A percentile compares a stretch with the other conserved stretches of the same genome.
Evolutionary conservation across 2,329 filamentous ascomycete genomes (phyloP).

Genomic region (Exophiala sp.): DNA sequence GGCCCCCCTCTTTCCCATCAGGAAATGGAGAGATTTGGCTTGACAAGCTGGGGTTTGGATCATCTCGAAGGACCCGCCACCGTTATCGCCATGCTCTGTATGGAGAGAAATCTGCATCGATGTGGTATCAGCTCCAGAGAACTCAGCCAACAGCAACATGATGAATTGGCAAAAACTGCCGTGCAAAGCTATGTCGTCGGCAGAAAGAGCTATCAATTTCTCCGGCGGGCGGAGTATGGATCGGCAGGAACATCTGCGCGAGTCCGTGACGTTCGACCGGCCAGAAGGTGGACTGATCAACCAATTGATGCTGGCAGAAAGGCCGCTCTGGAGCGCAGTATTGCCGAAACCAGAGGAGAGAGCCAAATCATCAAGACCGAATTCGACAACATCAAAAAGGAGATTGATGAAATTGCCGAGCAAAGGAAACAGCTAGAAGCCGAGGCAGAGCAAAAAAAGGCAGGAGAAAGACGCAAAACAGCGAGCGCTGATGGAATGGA

Average conservation of each 20-base stretch:
- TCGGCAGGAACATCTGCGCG: conserved; percentile 64
- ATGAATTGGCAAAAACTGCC: conserved; percentile 54
- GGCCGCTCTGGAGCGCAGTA: conserved; percentile 51
- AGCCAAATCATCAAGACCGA: conserved; percentile 33
- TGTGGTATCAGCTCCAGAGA: conserved; percentile 60
- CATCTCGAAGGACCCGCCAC: conserved; percentile 72
- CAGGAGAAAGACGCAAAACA: conserved; percentile 55
- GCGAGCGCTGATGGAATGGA: conserved; percentile 50
- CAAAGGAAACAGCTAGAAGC: conserved; percentile 20
- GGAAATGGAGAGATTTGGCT: conserved; percentile 54
- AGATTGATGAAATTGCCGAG: conserved; percentile 31
- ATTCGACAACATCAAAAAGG: conserved; percentile 24
- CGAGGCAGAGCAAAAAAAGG: conserved; percentile 10
- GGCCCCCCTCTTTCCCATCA: conserved; percentile 49
- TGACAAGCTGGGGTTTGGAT: conserved; percentile 76
- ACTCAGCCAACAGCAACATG: conserved; percentile 61
- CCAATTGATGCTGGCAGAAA: conserved; percentile 60
- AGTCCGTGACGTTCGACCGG: conserved; percentile 55
- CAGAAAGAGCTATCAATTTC: conserved; percentile 57
- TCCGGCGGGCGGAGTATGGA: conserved; percentile 73
- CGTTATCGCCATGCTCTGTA: conserved; percentile 83
- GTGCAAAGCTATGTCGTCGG: conserved; percentile 67
- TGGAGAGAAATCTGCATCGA: conserved; percentile 61
- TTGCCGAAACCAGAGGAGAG: conserved; percentile 40
- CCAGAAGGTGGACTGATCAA: conserved; percentile 69